These are phyloP conservation scores for Ceriops zippeliana DNA, from an alignment of 345 rosid genomes.

Conservation along the genomic window DNA sequence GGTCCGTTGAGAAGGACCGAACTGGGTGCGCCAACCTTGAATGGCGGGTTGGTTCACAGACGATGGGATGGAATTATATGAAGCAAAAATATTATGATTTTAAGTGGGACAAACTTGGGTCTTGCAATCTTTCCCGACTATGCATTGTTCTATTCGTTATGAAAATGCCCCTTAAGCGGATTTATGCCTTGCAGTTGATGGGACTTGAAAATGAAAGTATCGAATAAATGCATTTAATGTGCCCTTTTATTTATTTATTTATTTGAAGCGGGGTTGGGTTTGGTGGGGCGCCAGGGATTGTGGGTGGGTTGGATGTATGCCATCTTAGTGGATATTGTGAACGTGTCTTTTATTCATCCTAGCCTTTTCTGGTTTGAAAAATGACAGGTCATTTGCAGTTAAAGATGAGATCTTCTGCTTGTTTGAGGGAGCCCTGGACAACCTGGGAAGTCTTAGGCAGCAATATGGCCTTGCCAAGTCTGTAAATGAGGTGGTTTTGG, in stretches of 20 bases:
- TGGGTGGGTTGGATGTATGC: neutral
- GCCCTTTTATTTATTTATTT: too few species aligned
- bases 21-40: neutral
- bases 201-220: too few species aligned
- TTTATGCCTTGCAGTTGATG: too few species aligned
- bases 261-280: too few species aligned
- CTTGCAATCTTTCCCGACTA: too few species aligned
- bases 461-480: constrained; percentile 88
- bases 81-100: neutral
- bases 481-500: constrained; percentile 75
- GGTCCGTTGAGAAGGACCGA: neutral
- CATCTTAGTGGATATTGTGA: neutral
- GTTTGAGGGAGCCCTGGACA: constrained; percentile 93
- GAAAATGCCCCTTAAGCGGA: too few species aligned
- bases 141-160: too few species aligned
- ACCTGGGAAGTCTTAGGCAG: constrained; percentile 86
- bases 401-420: constrained; percentile 92
- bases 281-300: too few species aligned
- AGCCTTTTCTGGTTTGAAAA: neutral
- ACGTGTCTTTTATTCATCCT: neutral
- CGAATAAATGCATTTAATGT: too few species aligned
- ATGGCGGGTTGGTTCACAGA: neutral
- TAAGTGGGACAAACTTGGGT: neutral
- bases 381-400: constrained; percentile 75
- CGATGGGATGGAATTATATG: too few species aligned